These are phyloP conservation scores for Spergularia azorica DNA, from an alignment of 179 eudicot species.

Conservation along the genomic window DNA sequence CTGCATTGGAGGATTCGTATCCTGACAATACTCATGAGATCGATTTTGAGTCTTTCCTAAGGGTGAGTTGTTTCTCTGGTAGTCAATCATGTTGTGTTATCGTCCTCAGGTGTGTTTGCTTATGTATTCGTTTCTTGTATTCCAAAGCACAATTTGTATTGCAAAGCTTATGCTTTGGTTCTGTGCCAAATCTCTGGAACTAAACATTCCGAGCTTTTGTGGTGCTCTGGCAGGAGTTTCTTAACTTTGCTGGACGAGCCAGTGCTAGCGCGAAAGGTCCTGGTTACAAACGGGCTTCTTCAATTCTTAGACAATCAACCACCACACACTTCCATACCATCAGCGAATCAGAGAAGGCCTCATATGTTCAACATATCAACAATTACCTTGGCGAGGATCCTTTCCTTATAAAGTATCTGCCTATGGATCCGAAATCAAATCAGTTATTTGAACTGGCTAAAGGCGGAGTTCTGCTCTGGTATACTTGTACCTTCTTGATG, in stretches of 20 bases:
- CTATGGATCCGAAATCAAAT: conserved; percentile 62
- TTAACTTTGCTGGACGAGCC: conserved; percentile 61
- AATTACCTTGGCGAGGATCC: conserved; percentile 65
- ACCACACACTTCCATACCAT: conserved; percentile 77
- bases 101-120: not conserved
- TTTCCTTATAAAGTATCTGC: conserved; percentile 67
- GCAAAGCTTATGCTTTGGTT: not conserved
- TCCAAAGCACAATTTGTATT: not conserved
- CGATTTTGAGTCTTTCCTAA: conserved; percentile 81
- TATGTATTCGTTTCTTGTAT: not conserved
- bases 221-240: conserved; percentile 46
- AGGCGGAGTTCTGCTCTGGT: conserved; percentile 87
- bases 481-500: conserved; percentile 8
- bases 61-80: conserved; percentile 49
- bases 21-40: conserved; percentile 59
- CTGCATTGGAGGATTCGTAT: conserved; percentile 59
- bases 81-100: not conserved
- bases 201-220: conserved; percentile 15
- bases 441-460: conserved; percentile 72
- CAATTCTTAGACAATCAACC: conserved; percentile 69
- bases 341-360: conserved; percentile 72
- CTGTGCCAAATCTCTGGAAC: not conserved
- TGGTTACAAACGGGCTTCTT: conserved; percentile 51
- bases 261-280: conserved; percentile 53
- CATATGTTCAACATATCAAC: conserved; percentile 75